Evolutionary conservation across 345 rosid species (phyloP).

Genomic region (Turritis glabra): DNA sequence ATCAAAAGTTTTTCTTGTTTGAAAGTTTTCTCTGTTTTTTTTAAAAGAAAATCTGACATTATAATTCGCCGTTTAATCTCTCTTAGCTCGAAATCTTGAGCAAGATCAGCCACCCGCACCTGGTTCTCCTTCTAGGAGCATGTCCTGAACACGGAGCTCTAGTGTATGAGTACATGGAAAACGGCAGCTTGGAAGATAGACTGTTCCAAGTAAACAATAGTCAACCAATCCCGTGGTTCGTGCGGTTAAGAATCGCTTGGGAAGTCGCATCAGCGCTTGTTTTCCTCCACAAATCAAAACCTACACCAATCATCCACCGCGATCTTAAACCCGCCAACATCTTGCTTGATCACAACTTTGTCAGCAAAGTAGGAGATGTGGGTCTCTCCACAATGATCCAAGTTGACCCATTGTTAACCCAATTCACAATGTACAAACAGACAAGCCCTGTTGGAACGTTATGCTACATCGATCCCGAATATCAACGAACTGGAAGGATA

Average conservation of each 20-base stretch:
- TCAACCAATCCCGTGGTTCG: constrained; percentile 78
- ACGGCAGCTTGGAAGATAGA: constrained; percentile 81
- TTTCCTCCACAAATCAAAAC: constrained; percentile 82
- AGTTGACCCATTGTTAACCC: constrained; percentile 34
- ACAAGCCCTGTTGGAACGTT: constrained; percentile 79
- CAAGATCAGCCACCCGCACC: constrained; percentile 82
- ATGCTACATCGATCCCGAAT: constrained; percentile 90
- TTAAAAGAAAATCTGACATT: not conserved
- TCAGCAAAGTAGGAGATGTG: constrained; percentile 93
- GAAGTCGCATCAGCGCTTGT: constrained; percentile 82
- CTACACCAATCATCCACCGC: constrained; percentile 76
- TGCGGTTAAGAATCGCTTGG: constrained; percentile 76
- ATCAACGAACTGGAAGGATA: constrained; percentile 77
- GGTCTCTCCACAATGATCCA: constrained; percentile 73
- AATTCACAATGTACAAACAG: constrained; percentile 47
- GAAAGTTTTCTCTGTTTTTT: not conserved
- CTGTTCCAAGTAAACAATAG: constrained; percentile 48
- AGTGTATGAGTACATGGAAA: constrained; percentile 86
- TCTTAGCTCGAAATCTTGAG: constrained; percentile 80
- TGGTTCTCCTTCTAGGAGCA: constrained; percentile 92
- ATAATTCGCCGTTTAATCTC: not conserved
- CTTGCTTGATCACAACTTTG: constrained; percentile 70
- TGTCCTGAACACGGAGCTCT: constrained; percentile 72
- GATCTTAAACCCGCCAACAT: constrained; percentile 93
- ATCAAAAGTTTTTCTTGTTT: not conserved